Conservation (phyloP, 1,139 yeast genomes). For the Yamadazyma taylorii region DNA sequence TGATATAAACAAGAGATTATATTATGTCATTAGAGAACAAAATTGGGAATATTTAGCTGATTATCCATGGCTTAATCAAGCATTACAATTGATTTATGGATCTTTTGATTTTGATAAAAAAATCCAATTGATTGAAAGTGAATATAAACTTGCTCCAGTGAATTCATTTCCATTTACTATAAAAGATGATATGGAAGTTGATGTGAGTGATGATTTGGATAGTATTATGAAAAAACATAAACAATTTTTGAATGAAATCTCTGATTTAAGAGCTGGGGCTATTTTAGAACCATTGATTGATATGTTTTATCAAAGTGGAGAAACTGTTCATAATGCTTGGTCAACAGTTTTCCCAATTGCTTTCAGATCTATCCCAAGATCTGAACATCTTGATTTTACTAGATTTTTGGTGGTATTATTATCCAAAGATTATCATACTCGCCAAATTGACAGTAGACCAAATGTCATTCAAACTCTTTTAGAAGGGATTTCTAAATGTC, state of each 20-base stretch:
- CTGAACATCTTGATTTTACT: constrained; percentile 82
- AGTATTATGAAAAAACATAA: constrained; percentile 51
- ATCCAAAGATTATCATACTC: constrained; percentile 86
- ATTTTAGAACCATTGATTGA: constrained; percentile 73
- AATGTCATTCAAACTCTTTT: constrained; percentile 84
- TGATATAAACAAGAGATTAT: constrained; percentile 75
- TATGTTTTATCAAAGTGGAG: constrained; percentile 79
- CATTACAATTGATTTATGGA: constrained; percentile 81
- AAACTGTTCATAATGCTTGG: constrained; percentile 85
- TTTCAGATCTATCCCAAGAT: constrained; percentile 67
- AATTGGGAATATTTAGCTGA: constrained; percentile 96
- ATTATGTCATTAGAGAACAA: constrained; percentile 86
- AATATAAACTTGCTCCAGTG: constrained; percentile 58
- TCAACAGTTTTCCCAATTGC: constrained; percentile 78
- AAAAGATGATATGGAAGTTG: constrained; percentile 29
- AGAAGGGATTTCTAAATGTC: constrained; percentile 76
- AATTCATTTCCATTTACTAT: constrained; percentile 40
- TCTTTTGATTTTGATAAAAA: constrained; percentile 58
- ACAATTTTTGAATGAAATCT: constrained; percentile 46
- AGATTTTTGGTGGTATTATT: constrained; percentile 75
- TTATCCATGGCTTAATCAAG: constrained; percentile 94
- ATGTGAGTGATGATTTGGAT: constrained; percentile 22
- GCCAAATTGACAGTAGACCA: constrained; percentile 85
- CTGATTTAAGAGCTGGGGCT: constrained; percentile 54
- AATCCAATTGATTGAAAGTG: constrained; percentile 46